Conservation (phyloP, 2,329 filamentous ascomycete species). For the Coniochaeta sp. region DNA sequence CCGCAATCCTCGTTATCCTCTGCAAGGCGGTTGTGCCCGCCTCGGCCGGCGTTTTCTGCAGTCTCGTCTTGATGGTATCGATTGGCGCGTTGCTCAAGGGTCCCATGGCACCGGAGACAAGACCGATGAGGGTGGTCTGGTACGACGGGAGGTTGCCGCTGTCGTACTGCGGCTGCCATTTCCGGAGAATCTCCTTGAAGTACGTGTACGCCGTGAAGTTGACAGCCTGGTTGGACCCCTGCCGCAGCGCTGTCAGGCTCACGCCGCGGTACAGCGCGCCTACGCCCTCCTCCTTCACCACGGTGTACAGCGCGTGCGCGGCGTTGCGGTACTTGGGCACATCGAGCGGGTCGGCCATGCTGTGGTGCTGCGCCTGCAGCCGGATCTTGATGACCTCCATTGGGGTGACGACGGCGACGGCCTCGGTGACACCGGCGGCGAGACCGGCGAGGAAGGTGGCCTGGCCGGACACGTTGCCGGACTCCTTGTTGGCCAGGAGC, state of each 20-base stretch:
- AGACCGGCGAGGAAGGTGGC: slow-evolving; percentile 71
- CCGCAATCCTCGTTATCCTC: slow-evolving; percentile 71
- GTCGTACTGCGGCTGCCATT: slow-evolving; percentile 62
- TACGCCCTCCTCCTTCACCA: slow-evolving; percentile 83
- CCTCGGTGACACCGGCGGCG: slow-evolving; percentile 89
- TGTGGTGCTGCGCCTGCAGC: slow-evolving; percentile 95
- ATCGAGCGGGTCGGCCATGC: slow-evolving; percentile 93
- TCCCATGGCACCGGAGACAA: slow-evolving; percentile 90
- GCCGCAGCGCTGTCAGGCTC: slow-evolving; percentile 82
- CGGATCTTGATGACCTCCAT: slow-evolving; percentile 99
- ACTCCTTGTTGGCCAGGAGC: slow-evolving; percentile 60
- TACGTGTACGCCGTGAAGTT: slow-evolving; percentile 98
- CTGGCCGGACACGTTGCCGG: slow-evolving; percentile 60
- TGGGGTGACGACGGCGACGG: slow-evolving; percentile 89
- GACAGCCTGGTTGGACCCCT: slow-evolving; percentile 95
- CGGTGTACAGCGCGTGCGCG: slow-evolving; percentile 74
- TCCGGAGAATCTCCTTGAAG: slow-evolving; percentile 73
- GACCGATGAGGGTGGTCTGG: slow-evolving; percentile 85
- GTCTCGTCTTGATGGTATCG: slow-evolving; percentile 95
- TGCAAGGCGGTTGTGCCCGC: slow-evolving; percentile 73
- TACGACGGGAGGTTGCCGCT: slow-evolving; percentile 67
- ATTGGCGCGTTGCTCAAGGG: slow-evolving; percentile 96
- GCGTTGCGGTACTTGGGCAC: slow-evolving; percentile 96
- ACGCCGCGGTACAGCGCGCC: slow-evolving; percentile 90
- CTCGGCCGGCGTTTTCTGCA: slow-evolving; percentile 83